Base-by-base conservation (phyloP, 495 filamentous ascomycete genomes). In the Ascodesmis nigricans region DNA sequence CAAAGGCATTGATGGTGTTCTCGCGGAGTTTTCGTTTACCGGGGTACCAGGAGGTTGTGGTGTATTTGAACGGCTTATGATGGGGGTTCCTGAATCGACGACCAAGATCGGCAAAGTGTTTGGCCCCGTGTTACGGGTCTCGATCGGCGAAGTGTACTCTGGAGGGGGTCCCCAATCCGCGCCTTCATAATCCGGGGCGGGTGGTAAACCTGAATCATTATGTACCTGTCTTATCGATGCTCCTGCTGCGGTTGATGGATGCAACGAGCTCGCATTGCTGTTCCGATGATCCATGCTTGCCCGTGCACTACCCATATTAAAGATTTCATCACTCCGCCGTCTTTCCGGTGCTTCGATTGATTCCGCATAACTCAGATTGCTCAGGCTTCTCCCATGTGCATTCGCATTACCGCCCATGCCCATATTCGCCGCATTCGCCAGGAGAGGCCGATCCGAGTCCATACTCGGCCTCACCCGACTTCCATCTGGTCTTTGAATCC, bases 401-500 rank as follows among this genome's bases (percentile, higher is more conserved):
- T 35, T 17, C 34, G 42, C 31, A 45, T 21, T 28, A 35, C 28
- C 46, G 36, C 8, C 16, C 7, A 14, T 39, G 37, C 49, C 48
- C 49, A 52, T 52, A 10, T 40, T 31, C 10, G 48, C 49, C 0
- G 44, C 18, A 17, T 31, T 37, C 16, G 33, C 42, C 4, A 52
- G 28, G 11, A 52, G 31, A 4, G 44, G 47, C 16, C 45, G 35
- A 23, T 50, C 49, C 10, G 43, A 48, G 15, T 40, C 40, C 1
- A 29, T 38, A 15, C 37, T 74, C 11, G 78, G 78, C 25, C 87
- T 71, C 35, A 97, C 54, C 9, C 87, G 67, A 0, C 78, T 78
- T 13, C 87, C 87, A 48, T 95, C 87, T 41, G 83, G 81, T 29
- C 81, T 63, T 5, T 78, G 82, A 31, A 90, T 66, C 20, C 87